These are phyloP conservation scores for Diplocarpon mali DNA, from an alignment of 2,329 filamentous ascomycete species.

Conservation along the genomic window DNA sequence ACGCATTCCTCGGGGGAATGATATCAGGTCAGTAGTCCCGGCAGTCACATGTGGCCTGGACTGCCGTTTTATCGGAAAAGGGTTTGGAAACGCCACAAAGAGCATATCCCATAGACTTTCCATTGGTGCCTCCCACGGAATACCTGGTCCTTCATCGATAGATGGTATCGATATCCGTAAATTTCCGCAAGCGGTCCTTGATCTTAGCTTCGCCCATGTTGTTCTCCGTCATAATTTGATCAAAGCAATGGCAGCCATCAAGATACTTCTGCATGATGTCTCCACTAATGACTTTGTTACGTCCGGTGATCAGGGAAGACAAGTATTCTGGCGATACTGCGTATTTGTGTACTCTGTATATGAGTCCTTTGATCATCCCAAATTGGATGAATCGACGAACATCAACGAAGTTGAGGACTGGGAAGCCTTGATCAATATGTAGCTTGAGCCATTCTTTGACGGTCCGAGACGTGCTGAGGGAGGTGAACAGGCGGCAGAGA, in stretches of 20 bases:
- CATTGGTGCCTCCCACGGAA: neutral
- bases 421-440: conserved; percentile 54
- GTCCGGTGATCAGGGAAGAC: conserved; percentile 27
- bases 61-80: too few species aligned
- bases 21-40: too few species aligned
- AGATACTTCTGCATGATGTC: conserved; percentile 52
- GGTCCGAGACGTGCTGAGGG: conserved; percentile 72
- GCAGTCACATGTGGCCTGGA: too few species aligned
- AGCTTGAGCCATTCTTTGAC: conserved; percentile 77
- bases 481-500: conserved; percentile 75
- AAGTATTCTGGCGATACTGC: conserved; percentile 59
- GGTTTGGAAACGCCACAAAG: neutral
- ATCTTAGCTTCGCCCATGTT: conserved; percentile 61
- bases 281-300: conserved; percentile 25
- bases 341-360: conserved; percentile 90
- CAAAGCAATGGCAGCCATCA: conserved; percentile 66
- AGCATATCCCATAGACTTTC: neutral
- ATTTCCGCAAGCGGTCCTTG: conserved; percentile 52
- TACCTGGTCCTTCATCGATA: conserved; percentile 23
- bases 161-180: conserved; percentile 34
- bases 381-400: conserved; percentile 89
- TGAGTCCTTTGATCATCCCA: conserved; percentile 85
- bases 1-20: too few species aligned
- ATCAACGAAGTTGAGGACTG: conserved; percentile 67
- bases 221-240: conserved; percentile 72